Conservation (phyloP, 2,329 filamentous ascomycete species). For the Botryotinia convoluta region DNA sequence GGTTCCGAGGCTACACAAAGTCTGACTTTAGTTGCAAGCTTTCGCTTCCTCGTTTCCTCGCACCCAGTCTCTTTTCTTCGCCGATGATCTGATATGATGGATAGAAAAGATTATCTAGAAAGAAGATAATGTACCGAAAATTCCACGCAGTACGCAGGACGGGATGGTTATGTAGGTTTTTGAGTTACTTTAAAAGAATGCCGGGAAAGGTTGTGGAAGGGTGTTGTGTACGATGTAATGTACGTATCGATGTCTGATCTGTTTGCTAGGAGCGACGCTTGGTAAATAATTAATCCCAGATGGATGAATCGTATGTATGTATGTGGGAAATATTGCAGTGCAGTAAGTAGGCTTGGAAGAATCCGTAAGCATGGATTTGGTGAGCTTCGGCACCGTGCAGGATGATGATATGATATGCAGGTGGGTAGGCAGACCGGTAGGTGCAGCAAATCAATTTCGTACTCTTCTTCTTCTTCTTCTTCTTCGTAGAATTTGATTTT, state of each 20-base stretch:
- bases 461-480: background rate
- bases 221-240: constrained; percentile 7
- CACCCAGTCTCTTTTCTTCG: background rate
- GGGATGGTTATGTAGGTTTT: constrained; percentile 2
- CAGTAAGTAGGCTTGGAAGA: background rate
- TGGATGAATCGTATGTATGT: background rate
- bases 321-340: constrained; percentile 2
- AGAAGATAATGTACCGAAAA: constrained; percentile 15
- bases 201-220: constrained; percentile 10
- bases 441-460: constrained; percentile 6
- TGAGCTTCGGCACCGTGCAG: constrained; percentile 12
- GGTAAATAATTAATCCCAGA: background rate
- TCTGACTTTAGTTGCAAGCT: background rate
- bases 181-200: background rate
- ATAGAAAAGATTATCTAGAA: background rate
- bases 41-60: constrained; percentile 3
- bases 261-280: constrained; percentile 8
- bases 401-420: constrained; percentile 14
- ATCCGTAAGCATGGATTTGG: constrained; percentile 4
- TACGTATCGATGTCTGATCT: constrained; percentile 3
- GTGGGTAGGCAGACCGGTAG: constrained; percentile 8
- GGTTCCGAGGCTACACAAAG: constrained; percentile 5
- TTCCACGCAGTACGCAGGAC: constrained; percentile 15
- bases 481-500: constrained; percentile 7
- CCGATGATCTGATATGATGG: constrained; percentile 11